Conservation (phyloP, 1,284 basidiomycete species). For the Trichosporon asahii region DNA sequence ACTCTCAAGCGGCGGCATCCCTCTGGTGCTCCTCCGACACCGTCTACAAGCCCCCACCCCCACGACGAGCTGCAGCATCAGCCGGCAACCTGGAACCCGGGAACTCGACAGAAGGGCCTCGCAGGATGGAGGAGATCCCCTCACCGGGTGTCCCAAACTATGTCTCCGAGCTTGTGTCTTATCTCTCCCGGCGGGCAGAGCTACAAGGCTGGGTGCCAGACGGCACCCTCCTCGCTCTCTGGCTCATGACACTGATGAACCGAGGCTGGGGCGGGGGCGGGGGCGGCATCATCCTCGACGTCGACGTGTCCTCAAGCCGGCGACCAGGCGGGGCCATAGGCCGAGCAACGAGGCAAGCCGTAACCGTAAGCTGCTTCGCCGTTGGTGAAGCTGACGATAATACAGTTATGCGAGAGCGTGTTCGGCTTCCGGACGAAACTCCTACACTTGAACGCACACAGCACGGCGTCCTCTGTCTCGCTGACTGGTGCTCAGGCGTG, state of each 20-base stretch:
- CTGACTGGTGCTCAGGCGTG: constrained; percentile 15
- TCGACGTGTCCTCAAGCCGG: constrained; percentile 3
- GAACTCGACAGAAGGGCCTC: not conserved
- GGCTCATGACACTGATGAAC: constrained; percentile 35
- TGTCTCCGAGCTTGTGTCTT: not conserved
- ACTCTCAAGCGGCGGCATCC: too few relatives aligned
- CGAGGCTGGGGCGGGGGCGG: constrained; percentile 16
- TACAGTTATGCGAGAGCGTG: constrained; percentile 31
- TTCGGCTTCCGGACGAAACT: constrained; percentile 30
- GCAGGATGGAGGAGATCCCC: not conserved
- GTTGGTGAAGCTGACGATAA: not conserved
- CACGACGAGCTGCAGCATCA: too few relatives aligned
- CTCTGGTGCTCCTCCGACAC: too few relatives aligned
- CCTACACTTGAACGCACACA: constrained; percentile 19
- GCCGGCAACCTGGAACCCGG: too few relatives aligned
- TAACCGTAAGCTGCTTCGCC: constrained; percentile 11
- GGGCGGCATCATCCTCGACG: constrained; percentile 43
- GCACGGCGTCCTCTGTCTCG: constrained; percentile 6
- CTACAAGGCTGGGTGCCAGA: constrained; percentile 33
- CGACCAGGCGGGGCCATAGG: not conserved
- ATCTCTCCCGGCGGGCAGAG: not conserved
- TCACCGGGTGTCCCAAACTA: not conserved
- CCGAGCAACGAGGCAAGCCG: not conserved
- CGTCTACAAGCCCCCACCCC: too few relatives aligned
- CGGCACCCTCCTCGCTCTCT: constrained; percentile 33